Evolutionary conservation across 108 stramenopile species (phyloP).

Genomic region (Skeletonema menzelii): DNA sequence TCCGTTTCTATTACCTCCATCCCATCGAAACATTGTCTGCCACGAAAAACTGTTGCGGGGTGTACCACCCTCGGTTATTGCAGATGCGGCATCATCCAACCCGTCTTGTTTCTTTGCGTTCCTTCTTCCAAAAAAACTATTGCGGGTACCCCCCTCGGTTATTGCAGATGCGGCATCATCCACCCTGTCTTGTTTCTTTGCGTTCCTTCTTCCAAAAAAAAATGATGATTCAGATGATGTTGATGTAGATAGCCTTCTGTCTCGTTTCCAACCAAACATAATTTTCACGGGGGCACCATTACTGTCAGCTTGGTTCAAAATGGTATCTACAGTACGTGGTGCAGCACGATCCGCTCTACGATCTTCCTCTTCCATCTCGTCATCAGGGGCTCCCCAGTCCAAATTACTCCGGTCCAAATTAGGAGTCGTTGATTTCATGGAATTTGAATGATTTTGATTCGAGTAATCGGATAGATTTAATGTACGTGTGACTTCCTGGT

Average conservation of each 20-base stretch:
- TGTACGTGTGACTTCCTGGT: not conserved
- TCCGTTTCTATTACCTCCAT: not conserved
- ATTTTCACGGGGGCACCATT: not conserved
- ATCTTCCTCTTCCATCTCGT: not conserved
- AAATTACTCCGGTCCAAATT: not conserved
- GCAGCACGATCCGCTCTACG: not conserved
- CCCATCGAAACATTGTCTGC: not conserved
- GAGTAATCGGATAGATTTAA: not conserved
- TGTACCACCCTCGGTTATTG: not conserved
- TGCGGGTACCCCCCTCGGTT: not conserved
- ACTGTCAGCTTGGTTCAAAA: not conserved
- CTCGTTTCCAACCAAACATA: conserved; percentile 12
- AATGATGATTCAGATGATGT: not conserved
- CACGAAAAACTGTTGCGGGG: not conserved
- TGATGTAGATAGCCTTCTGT: not conserved
- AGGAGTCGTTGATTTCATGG: not conserved
- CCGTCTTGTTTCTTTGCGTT: not conserved
- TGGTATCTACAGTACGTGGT: not conserved
- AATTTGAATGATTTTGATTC: not conserved
- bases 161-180: not conserved
- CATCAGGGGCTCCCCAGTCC: not conserved
- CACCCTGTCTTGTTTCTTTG: not conserved
- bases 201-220: not conserved
- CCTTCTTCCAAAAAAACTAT: not conserved
- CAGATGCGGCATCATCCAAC: not conserved